Conservation (phyloP, 1,139 yeast species). For the Geotrichum siamense region DNA sequence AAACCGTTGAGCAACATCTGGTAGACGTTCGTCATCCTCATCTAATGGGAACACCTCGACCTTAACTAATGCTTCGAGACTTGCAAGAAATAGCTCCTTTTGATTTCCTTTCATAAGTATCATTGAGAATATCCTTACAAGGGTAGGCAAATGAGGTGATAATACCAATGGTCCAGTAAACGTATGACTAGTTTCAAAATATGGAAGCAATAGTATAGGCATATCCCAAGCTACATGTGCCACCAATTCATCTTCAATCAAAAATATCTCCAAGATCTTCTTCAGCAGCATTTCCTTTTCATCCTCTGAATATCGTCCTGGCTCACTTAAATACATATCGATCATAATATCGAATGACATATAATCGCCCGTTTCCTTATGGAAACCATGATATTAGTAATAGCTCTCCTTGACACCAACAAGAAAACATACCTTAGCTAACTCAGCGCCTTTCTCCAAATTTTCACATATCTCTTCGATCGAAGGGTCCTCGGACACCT, state of each 20-base stretch:
- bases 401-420: neutral
- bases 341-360: constrained; percentile 65
- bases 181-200: constrained; percentile 25
- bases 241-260: constrained; percentile 42
- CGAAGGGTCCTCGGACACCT: constrained; percentile 3
- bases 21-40: constrained; percentile 12
- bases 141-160: constrained; percentile 25
- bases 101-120: constrained; percentile 66
- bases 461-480: constrained; percentile 11
- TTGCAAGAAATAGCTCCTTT: constrained; percentile 65
- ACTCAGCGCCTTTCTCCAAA: constrained; percentile 7
- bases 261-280: constrained; percentile 37
- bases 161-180: constrained; percentile 24
- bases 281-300: constrained; percentile 44
- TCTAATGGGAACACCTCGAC: constrained; percentile 29
- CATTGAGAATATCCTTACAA: constrained; percentile 49
- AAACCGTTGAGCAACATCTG: constrained; percentile 32
- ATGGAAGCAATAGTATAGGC: constrained; percentile 51
- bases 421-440: constrained; percentile 7
- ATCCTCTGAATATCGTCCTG: constrained; percentile 40
- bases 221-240: constrained; percentile 84
- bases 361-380: constrained; percentile 44
- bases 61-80: constrained; percentile 52
- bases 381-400: neutral
- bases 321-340: constrained; percentile 53